Evolutionary conservation across 1,139 yeast species (phyloP).

Genomic region (Magnusiomyces tetraspermus): DNA sequence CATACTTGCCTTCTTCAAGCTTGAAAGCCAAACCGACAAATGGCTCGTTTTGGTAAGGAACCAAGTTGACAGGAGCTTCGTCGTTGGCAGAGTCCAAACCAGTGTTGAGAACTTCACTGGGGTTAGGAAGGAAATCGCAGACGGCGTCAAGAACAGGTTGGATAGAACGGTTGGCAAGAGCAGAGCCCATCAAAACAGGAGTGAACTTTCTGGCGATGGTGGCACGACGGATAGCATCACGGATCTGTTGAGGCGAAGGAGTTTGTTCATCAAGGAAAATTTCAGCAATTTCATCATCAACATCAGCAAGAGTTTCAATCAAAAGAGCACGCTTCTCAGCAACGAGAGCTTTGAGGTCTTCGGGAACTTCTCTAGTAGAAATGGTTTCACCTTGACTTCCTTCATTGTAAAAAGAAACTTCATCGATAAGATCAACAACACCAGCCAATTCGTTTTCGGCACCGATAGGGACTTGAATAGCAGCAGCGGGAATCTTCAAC

Average conservation of each 20-base stretch:
- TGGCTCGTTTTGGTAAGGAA: slow-evolving; percentile 67
- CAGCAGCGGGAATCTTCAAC: slow-evolving; percentile 91
- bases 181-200: slow-evolving; percentile 98
- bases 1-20: slow-evolving; percentile 95
- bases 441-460: slow-evolving; percentile 78
- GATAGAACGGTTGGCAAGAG: slow-evolving; percentile 88
- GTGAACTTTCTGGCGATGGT: slow-evolving; percentile 96
- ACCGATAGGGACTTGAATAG: slow-evolving; percentile 96
- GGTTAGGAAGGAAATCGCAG: slow-evolving; percentile 91
- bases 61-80: slow-evolving; percentile 64
- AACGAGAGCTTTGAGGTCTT: slow-evolving; percentile 59
- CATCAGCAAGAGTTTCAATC: slow-evolving; percentile 93
- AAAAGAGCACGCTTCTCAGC: slow-evolving; percentile 75
- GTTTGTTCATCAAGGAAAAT: slow-evolving; percentile 80
- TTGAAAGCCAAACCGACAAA: slow-evolving; percentile 96
- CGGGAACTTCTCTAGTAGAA: slow-evolving; percentile 55
- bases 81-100: slow-evolving; percentile 69
- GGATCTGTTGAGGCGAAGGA: slow-evolving; percentile 75
- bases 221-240: slow-evolving; percentile 83
- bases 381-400: slow-evolving; percentile 86
- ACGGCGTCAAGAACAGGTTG: slow-evolving; percentile 95
- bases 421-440: slow-evolving; percentile 81
- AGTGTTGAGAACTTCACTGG: slow-evolving; percentile 81
- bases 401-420: slow-evolving; percentile 80
- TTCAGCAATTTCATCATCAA: slow-evolving; percentile 95